A percentile compares a stretch with the other conserved stretches of the same genome.
phyloP scores from a whole-genome alignment of 345 rosid genomes.

The Mallotus nudiflorus region DNA sequence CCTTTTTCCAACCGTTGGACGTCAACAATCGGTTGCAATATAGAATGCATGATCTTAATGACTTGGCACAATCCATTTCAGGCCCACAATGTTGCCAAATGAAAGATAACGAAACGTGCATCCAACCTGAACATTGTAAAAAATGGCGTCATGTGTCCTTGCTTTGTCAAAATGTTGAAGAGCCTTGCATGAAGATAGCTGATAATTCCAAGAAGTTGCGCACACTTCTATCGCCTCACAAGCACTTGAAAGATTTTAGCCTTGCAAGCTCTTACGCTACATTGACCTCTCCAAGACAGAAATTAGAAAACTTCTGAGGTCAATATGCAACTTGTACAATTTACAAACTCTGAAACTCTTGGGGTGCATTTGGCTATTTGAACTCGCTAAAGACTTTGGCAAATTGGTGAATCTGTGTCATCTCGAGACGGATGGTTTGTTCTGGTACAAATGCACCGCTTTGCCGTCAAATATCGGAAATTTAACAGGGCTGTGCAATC shows the following conservation, averaged over 20 bases:
- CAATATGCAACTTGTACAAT: constrained; percentile 34
- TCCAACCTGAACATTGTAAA: neutral
- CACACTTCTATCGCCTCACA: constrained; percentile 24
- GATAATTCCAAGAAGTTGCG: constrained; percentile 23
- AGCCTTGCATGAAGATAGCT: constrained; percentile 5
- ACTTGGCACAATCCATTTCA: constrained; percentile 31
- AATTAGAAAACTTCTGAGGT: constrained; percentile 32
- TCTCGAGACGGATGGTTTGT: constrained; percentile 40
- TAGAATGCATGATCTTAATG: constrained; percentile 41
- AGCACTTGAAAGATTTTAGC: constrained; percentile 23
- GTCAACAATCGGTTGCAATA: constrained; percentile 10
- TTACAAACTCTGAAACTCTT: constrained; percentile 33
- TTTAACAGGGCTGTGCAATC: constrained; percentile 22
- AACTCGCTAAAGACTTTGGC: constrained; percentile 29
- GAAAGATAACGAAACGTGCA: constrained; percentile 7
- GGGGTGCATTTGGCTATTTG: constrained; percentile 28
- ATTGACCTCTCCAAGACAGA: constrained; percentile 37
- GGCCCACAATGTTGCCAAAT: constrained; percentile 16
- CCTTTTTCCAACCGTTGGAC: constrained; percentile 30
- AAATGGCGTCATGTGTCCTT: constrained; percentile 26
- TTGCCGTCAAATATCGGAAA: constrained; percentile 33
- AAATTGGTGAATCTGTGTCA: constrained; percentile 31
- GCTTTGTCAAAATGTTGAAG: constrained; percentile 27
- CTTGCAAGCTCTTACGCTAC: constrained; percentile 31
- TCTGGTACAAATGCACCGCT: constrained; percentile 35